Conservation (phyloP, 495 filamentous ascomycete genomes). For the Aspergillus ellipticus region DNA sequence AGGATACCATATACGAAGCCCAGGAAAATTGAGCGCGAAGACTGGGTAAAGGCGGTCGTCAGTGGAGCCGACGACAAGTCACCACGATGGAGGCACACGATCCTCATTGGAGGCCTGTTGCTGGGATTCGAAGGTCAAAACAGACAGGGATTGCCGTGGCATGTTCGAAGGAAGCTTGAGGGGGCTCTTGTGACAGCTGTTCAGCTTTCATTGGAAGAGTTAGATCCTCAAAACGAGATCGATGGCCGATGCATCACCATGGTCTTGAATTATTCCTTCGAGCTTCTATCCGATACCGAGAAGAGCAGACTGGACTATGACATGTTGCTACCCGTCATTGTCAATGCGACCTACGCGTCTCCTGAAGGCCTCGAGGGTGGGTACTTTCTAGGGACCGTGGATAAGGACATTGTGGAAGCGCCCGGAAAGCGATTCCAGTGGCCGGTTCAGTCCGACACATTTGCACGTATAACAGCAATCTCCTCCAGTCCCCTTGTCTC, state of each 20-base stretch:
- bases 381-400: constrained; percentile 74
- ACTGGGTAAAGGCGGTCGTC: constrained; percentile 79
- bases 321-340: constrained; percentile 64
- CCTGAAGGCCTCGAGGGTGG: constrained; percentile 77
- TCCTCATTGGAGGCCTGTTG: constrained; percentile 76
- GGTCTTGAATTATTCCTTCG: constrained; percentile 76
- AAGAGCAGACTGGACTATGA: constrained; percentile 67
- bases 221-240: constrained; percentile 46
- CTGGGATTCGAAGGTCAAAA: constrained; percentile 75
- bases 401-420: constrained; percentile 65
- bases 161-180: constrained; percentile 69
- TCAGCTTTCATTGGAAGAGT: constrained; percentile 68
- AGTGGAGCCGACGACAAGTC: constrained; percentile 82
- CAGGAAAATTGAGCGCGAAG: constrained; percentile 57
- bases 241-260: constrained; percentile 61
- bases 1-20: constrained; percentile 37
- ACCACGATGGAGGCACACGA: constrained; percentile 81
- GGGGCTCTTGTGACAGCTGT: constrained; percentile 71
- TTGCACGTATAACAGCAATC: constrained; percentile 51
- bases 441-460: constrained; percentile 59
- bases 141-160: constrained; percentile 55
- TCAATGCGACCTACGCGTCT: constrained; percentile 64
- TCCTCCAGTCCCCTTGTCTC: constrained; percentile 66
- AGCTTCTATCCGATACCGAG: constrained; percentile 58
- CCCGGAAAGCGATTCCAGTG: constrained; percentile 67